Conservation (phyloP, 352 stramenopile species). For the Phytopythium sindhum region DNA sequence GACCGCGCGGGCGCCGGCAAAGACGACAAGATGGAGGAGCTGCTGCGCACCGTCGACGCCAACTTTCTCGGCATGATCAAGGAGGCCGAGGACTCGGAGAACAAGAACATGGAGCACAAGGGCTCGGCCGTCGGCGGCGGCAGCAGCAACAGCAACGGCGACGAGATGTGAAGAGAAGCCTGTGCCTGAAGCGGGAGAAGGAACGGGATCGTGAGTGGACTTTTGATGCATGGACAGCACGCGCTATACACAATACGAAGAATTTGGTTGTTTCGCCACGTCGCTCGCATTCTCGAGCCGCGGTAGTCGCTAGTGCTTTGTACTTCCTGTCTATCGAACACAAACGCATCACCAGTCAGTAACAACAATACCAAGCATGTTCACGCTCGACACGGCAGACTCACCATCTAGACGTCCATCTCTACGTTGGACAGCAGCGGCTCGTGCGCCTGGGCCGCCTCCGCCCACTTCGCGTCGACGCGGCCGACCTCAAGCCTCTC, state of each 20-base stretch:
- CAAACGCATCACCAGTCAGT: background rate
- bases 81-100: conserved; percentile 91
- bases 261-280: background rate
- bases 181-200: background rate
- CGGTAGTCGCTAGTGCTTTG: background rate
- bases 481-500: conserved; percentile 42
- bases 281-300: background rate
- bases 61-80: conserved; percentile 97
- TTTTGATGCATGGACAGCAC: conserved; percentile 4
- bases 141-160: conserved; percentile 12
- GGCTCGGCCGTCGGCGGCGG: conserved; percentile 26
- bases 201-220: background rate
- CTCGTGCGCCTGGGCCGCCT: conserved; percentile 32
- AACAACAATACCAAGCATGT: background rate
- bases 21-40: conserved; percentile 94
- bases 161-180: conserved; percentile 14
- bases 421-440: conserved; percentile 3
- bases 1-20: conserved; percentile 55
- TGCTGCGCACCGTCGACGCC: conserved; percentile 91
- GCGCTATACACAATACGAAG: background rate
- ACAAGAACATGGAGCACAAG: conserved; percentile 88
- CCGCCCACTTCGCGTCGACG: conserved; percentile 39
- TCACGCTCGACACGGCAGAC: background rate
- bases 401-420: background rate
- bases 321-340: background rate